These are phyloP conservation scores for Candida patagonica DNA, from an alignment of 805 yeast species.

Conservation along the genomic window DNA sequence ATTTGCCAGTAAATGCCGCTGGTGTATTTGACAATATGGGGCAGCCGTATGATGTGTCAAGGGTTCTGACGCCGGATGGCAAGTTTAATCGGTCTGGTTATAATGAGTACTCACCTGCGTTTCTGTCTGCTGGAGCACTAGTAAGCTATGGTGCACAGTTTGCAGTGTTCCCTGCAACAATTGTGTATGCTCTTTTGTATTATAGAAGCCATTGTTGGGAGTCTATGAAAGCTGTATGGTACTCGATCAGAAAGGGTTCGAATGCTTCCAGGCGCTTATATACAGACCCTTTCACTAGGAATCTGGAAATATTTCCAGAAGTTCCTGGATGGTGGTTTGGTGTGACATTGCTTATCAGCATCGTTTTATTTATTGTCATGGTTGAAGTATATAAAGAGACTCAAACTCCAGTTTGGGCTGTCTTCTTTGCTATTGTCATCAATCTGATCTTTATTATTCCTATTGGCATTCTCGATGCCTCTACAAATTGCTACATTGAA, in stretches of 20 bases:
- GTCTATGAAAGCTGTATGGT: conserved; percentile 12
- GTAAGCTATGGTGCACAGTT: conserved; percentile 46
- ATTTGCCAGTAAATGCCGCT: conserved; percentile 52
- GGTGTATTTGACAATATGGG: conserved; percentile 46
- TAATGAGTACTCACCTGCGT: conserved; percentile 57
- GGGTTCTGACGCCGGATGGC: conserved; percentile 31
- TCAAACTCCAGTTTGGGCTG: conserved; percentile 32
- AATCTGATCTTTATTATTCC: conserved; percentile 54
- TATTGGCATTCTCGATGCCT: conserved; percentile 49
- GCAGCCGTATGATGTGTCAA: conserved; percentile 36
- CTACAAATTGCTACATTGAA: conserved; percentile 47
- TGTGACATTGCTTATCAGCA: conserved; percentile 34
- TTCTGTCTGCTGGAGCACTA: conserved; percentile 42
- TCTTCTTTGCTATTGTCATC: conserved; percentile 44
- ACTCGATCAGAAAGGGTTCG: conserved; percentile 4
- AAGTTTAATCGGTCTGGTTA: conserved; percentile 38
- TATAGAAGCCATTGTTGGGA: conserved; percentile 16
- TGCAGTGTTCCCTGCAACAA: conserved; percentile 46
- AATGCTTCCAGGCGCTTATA: conserved; percentile 11
- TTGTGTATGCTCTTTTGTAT: conserved; percentile 30
- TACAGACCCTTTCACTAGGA: conserved; percentile 39
- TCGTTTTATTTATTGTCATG: conserved; percentile 32
- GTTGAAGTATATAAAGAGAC: conserved; percentile 16
- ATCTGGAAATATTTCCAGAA: conserved; percentile 40
- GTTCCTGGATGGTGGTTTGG: conserved; percentile 47